A percentile compares a stretch with the other conserved stretches of the same genome.
Conservation (phyloP, 2,329 filamentous ascomycete species). For the Colletotrichum incanum region DNA sequence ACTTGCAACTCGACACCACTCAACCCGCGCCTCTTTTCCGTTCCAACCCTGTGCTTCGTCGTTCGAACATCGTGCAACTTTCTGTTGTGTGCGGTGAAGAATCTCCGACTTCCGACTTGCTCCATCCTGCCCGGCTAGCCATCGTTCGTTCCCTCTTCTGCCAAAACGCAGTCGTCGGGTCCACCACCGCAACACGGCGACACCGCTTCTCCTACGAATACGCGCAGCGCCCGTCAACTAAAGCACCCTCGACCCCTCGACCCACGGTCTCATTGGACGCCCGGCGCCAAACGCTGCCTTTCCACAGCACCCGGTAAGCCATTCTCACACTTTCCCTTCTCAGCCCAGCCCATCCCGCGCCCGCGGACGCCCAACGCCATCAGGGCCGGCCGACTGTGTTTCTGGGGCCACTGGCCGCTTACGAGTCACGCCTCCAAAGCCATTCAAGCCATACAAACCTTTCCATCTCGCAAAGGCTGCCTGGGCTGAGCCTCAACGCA, state of each 20-base stretch:
- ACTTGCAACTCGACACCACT: background rate
- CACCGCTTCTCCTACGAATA: conserved; percentile 17
- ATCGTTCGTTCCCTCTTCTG: background rate
- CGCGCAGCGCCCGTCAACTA: background rate
- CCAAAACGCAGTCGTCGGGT: conserved; percentile 8
- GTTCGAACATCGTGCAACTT: too few relatives aligned
- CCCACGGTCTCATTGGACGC: conserved; percentile 3
- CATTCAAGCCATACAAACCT: conserved; percentile 23
- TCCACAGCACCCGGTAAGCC: conserved; percentile 26
- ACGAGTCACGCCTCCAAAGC: conserved; percentile 28
- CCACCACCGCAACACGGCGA: background rate
- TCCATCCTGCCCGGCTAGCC: background rate
- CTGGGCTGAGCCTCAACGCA: conserved; percentile 31
- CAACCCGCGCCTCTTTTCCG: background rate
- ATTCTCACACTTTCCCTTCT: conserved; percentile 12
- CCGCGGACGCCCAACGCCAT: conserved; percentile 18
- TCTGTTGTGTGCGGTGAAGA: conserved; percentile 4
- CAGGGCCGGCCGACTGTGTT: conserved; percentile 15
- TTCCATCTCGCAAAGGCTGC: background rate
- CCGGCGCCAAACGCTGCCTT: background rate
- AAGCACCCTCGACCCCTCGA: background rate
- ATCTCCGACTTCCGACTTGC: conserved; percentile 1
- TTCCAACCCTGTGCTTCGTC: conserved; percentile 9
- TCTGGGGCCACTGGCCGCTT: conserved; percentile 28
- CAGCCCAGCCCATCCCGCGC: conserved; percentile 33